Evolutionary conservation across 140 eudicot species (phyloP), one percentile per base, ranked within the genome.

Genomic region (Cichorium intybus): DNA sequence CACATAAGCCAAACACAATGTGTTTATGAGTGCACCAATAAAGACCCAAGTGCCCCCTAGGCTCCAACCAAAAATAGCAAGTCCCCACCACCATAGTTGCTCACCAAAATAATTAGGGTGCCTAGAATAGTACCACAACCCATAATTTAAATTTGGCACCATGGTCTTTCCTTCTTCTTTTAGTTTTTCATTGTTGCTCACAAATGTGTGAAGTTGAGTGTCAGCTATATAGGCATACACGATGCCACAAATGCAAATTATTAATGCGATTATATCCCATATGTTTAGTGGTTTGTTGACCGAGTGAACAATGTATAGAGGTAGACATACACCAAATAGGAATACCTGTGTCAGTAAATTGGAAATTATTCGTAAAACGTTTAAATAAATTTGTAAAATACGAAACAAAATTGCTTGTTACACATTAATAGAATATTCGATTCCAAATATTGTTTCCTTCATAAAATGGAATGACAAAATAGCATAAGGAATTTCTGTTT

Each of bases 1-100:
- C n/a, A 93, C 97, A 79, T 88, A 85, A 1, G 87, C 95, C 61
- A 93, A 75, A 54, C 93, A 83, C 76, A 77, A 46, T 47, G 90
- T 93, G 56, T 93, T 93, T 7, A 84, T 24, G 50, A 93, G 77
- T 3, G 99, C 86, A 16, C 99, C 99, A 17, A 77, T 48, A 68
- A 75, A 81, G 1, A 76, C 67, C 99, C 99, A 93, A 46, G 73
- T 65, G 31, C 50, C 71, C 15, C 87, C 95, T 35, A 93, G 71
- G 75, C 75, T 93, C 88, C 95, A 88, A 6, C 81, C 84, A 50
- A 85, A 83, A 52, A 93, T 64, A 64, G 67, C 89, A 6, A 93
- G 71, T 43, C 97, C 99, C 99, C 97, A 93, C 99, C 99, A 93
- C 99, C 99, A 93, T 31, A 93, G 41, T 65, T 93, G 99, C 84